Evolutionary conservation across 495 filamentous ascomycete species (phyloP).

Genomic region (Talaromyces liani): DNA sequence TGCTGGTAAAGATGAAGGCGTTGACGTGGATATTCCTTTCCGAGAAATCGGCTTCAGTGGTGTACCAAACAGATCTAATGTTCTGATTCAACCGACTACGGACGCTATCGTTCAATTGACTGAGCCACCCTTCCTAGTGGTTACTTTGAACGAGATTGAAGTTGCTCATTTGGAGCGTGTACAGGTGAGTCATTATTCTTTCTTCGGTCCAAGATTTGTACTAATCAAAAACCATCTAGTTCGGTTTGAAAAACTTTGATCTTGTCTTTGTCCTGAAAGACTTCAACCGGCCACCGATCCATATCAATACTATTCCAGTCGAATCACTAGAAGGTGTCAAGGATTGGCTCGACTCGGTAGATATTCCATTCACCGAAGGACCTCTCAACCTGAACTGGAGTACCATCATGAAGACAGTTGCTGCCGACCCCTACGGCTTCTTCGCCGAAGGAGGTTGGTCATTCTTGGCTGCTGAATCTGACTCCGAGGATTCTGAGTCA

Average conservation of each 20-base stretch:
- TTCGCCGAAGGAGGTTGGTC: conserved; percentile 94
- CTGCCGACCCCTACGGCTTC: conserved; percentile 86
- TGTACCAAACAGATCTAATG: conserved; percentile 90
- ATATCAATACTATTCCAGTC: conserved; percentile 98
- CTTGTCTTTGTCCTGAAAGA: conserved; percentile 97
- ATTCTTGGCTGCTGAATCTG: conserved; percentile 81
- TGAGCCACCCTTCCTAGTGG: conserved; percentile 91
- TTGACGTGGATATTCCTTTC: conserved; percentile 93
- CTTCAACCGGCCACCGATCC: conserved; percentile 75
- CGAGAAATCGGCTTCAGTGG: conserved; percentile 94
- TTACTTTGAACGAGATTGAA: conserved; percentile 93
- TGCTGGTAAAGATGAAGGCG: conserved; percentile 72
- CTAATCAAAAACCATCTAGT: conserved; percentile 38
- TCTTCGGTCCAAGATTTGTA: conserved; percentile 10
- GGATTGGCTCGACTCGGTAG: conserved; percentile 93
- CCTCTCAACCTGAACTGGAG: conserved; percentile 98
- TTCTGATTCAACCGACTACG: conserved; percentile 90
- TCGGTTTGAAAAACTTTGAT: conserved; percentile 98
- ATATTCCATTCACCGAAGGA: conserved; percentile 90
- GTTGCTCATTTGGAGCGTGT: conserved; percentile 95
- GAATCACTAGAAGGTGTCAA: conserved; percentile 92
- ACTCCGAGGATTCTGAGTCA: conserved; percentile 74
- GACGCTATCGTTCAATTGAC: conserved; percentile 98
- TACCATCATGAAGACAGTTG: conserved; percentile 99
- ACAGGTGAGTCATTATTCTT: conserved; percentile 42